Conservation (phyloP, 2,329 filamentous ascomycete genomes). For the Venturia nashicola region DNA sequence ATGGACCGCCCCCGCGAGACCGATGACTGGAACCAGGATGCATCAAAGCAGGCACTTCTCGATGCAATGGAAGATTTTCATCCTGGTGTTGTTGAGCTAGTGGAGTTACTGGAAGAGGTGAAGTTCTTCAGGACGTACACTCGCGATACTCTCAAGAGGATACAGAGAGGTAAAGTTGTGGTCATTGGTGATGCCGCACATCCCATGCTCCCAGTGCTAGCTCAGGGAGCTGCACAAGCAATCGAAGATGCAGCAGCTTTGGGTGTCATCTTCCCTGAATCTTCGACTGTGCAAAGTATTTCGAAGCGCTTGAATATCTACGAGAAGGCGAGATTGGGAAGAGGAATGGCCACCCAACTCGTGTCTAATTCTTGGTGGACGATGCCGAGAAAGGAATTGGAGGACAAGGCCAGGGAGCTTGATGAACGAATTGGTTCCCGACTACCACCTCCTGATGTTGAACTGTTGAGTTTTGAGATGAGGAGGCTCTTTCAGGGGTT, state of each 20-base stretch:
- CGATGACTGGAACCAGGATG: neutral
- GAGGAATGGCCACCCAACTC: neutral
- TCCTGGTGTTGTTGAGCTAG: neutral
- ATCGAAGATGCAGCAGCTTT: conserved; percentile 8
- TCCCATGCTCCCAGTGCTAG: conserved; percentile 47
- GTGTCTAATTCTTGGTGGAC: neutral
- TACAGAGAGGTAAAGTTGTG: conserved; percentile 9
- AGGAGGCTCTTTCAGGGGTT: neutral
- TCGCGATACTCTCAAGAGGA: conserved; percentile 24
- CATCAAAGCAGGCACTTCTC: neutral
- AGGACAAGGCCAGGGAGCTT: neutral
- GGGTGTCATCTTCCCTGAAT: neutral
- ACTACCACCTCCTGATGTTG: neutral
- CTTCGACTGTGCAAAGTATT: neutral
- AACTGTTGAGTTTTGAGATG: neutral
- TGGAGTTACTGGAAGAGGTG: neutral
- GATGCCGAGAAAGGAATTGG: neutral
- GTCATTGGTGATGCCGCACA: conserved; percentile 53
- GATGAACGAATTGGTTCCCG: neutral
- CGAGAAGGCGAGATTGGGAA: neutral
- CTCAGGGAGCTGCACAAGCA: conserved; percentile 45
- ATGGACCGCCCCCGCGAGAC: neutral
- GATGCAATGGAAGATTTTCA: neutral
- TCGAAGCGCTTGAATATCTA: neutral
- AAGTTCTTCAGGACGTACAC: neutral